Evolutionary conservation across 2,329 filamentous ascomycete species (phyloP).

Genomic region (Aureobasidium sp.): DNA sequence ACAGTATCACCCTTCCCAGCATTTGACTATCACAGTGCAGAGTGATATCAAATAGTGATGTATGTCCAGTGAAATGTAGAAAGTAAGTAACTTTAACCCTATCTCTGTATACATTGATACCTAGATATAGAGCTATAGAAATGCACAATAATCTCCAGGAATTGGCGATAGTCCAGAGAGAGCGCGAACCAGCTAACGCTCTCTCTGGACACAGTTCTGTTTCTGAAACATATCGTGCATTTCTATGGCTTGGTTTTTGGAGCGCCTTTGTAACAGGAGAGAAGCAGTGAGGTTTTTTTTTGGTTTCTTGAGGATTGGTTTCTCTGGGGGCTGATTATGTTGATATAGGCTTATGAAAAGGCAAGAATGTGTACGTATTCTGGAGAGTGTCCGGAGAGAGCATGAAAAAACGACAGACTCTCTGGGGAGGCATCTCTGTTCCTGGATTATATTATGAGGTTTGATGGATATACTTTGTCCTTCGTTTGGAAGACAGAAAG

Average conservation of each 20-base stretch:
- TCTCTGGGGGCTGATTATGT: neutral
- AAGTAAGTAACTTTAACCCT: neutral
- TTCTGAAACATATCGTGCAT: neutral
- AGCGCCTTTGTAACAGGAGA: too few species aligned
- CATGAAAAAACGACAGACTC: too few species aligned
- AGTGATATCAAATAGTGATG: neutral
- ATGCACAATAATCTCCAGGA: neutral
- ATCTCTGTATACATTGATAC: neutral
- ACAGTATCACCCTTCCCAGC: neutral
- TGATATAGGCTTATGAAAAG: neutral
- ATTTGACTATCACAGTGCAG: neutral
- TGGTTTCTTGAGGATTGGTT: too few species aligned
- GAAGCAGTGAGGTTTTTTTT: too few species aligned
- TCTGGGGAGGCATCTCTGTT: neutral
- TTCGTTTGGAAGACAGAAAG: neutral
- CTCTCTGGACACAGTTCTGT: neutral
- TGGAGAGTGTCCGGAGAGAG: neutral
- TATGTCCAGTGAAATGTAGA: neutral
- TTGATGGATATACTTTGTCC: neutral
- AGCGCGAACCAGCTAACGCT: neutral
- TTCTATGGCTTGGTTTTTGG: neutral
- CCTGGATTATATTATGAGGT: neutral
- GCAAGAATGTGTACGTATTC: neutral
- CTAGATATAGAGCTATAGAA: neutral
- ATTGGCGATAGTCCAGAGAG: neutral